Conservation (phyloP, 1,139 yeast genomes). For the Lodderomyces theae region DNA sequence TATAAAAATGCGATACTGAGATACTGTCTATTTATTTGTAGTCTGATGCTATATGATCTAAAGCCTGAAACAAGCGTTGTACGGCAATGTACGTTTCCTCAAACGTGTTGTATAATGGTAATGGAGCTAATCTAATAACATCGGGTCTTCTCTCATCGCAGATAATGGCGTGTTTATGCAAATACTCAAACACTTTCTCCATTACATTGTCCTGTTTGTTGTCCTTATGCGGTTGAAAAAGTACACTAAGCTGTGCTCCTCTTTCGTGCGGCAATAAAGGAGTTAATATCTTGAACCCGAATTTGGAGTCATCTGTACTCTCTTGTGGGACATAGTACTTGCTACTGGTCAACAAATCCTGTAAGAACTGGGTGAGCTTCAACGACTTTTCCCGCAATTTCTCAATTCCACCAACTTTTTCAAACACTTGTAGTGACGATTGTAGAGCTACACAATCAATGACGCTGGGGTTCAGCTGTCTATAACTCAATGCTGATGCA, state of each 20-base stretch:
- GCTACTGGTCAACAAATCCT: conserved; percentile 42
- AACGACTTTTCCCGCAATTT: conserved; percentile 56
- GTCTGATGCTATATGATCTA: conserved; percentile 18
- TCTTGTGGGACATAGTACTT: conserved; percentile 39
- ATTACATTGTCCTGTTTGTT: conserved; percentile 46
- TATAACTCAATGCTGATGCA: conserved; percentile 76
- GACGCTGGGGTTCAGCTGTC: conserved; percentile 93
- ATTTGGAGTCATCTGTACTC: conserved; percentile 18
- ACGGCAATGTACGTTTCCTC: conserved; percentile 55
- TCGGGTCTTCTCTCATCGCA: conserved; percentile 90
- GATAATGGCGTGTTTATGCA: conserved; percentile 61
- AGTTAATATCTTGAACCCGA: conserved; percentile 69
- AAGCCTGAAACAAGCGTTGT: conserved; percentile 40
- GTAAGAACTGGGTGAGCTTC: conserved; percentile 56
- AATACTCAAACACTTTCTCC: conserved; percentile 54
- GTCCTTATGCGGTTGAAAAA: conserved; percentile 54
- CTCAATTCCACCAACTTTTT: conserved; percentile 61
- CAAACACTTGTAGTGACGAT: conserved; percentile 62
- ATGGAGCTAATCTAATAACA: conserved; percentile 82
- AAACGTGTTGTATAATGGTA: conserved; percentile 78
- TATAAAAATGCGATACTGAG: neutral
- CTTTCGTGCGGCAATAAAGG: conserved; percentile 57
- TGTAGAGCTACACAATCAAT: conserved; percentile 72
- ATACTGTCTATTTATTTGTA: conserved; percentile 6
- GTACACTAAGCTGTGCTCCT: conserved; percentile 79